phyloP scores from a whole-genome alignment of 1,139 yeast species.

The Ogataea hybrid region DNA sequence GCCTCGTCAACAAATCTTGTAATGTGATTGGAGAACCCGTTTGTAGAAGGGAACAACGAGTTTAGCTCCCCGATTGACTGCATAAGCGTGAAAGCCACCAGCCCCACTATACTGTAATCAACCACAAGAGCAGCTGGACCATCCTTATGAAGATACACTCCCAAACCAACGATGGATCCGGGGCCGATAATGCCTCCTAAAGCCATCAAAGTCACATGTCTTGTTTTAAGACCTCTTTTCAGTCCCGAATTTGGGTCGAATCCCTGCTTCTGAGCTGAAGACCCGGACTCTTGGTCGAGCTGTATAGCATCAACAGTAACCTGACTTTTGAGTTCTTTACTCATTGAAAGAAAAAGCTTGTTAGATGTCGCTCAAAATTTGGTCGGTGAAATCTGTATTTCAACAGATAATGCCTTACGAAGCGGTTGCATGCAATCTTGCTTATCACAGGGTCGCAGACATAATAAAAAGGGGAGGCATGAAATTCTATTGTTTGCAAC shows the following conservation, averaged over 20 bases:
- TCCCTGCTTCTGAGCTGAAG: neutral
- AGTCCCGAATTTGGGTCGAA: constrained; percentile 39
- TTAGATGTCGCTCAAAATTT: neutral
- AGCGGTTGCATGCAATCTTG: neutral
- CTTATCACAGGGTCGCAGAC: too few relatives aligned
- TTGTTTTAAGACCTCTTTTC: constrained; percentile 47
- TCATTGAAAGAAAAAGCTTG: neutral
- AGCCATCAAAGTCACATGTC: constrained; percentile 39
- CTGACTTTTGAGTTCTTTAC: constrained; percentile 1
- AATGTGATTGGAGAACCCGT: constrained; percentile 8
- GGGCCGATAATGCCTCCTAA: constrained; percentile 26
- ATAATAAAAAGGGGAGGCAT: neutral
- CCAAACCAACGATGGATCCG: constrained; percentile 29
- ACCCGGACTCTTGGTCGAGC: neutral
- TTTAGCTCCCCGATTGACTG: constrained; percentile 57
- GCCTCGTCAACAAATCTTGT: constrained; percentile 50
- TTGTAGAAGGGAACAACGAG: constrained; percentile 46
- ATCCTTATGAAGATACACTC: constrained; percentile 22
- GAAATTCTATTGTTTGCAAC: neutral
- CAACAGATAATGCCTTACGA: neutral
- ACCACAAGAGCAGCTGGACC: constrained; percentile 36
- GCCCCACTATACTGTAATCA: constrained; percentile 47
- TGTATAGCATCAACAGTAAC: neutral
- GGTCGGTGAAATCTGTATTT: too few relatives aligned
- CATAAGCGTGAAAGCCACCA: constrained; percentile 58